Evolutionary conservation across 106 monocot genomes (phyloP).

Genomic region (Iris macrosiphon): DNA sequence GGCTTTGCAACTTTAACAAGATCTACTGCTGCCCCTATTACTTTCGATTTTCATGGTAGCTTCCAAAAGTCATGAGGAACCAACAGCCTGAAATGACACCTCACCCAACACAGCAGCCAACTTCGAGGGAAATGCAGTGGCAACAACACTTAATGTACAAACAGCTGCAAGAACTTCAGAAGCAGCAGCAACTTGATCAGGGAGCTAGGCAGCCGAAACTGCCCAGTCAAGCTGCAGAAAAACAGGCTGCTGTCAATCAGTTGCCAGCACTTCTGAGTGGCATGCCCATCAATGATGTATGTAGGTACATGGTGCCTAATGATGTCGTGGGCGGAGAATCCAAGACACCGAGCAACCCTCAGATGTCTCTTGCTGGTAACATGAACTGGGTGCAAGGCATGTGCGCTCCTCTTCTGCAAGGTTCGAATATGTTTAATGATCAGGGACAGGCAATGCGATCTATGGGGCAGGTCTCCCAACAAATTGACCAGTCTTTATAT

Average conservation of each 20-base stretch:
- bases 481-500: conserved; percentile 46
- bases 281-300: conserved; percentile 27
- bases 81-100: conserved; percentile 25
- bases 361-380: conserved; percentile 26
- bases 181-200: conserved; percentile 54
- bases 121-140: conserved; percentile 44
- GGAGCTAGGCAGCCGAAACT: conserved; percentile 43
- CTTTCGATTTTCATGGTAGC: conserved; percentile 17
- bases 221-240: conserved; percentile 26
- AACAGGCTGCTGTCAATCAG: conserved; percentile 16
- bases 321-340: conserved; percentile 25
- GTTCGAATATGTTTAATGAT: conserved; percentile 32
- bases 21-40: conserved; percentile 5
- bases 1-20: no score
- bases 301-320: conserved; percentile 29
- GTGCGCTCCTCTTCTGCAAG: conserved; percentile 22
- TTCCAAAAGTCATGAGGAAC: conserved; percentile 14
- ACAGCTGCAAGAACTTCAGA: conserved; percentile 57
- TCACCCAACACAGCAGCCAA: conserved; percentile 28
- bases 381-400: conserved; percentile 25
- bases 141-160: conserved; percentile 48
- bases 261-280: conserved; percentile 32
- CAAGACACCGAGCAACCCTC: conserved; percentile 23
- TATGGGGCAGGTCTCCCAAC: conserved; percentile 15
- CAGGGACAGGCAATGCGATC: conserved; percentile 29